These are phyloP conservation scores for Botrytis tulipae DNA, from an alignment of 2,329 filamentous ascomycete species.

Conservation along the genomic window DNA sequence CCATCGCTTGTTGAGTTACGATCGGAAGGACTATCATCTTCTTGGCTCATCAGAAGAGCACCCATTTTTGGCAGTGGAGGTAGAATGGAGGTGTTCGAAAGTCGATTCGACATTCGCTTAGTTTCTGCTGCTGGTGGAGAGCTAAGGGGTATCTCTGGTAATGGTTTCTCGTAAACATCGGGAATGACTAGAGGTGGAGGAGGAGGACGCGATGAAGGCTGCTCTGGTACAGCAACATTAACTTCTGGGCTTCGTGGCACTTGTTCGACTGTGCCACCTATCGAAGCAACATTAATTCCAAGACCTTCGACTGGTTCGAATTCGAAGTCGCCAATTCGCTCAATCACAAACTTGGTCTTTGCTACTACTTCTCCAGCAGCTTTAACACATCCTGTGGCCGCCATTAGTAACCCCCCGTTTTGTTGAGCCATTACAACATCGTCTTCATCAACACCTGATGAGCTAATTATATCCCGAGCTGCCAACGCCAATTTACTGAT, in stretches of 20 bases:
- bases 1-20: slow-evolving; percentile 46
- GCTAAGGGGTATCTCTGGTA: slow-evolving; percentile 58
- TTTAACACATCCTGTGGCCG: slow-evolving; percentile 84
- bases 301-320: slow-evolving; percentile 56
- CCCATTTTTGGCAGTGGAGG: slow-evolving; percentile 58
- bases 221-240: slow-evolving; percentile 10
- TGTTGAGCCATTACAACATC: slow-evolving; percentile 80
- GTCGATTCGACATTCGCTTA: slow-evolving; percentile 42
- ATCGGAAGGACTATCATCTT: slow-evolving; percentile 51
- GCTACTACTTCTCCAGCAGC: slow-evolving; percentile 88
- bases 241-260: slow-evolving; percentile 31
- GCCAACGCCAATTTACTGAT: slow-evolving; percentile 79
- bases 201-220: slow-evolving; percentile 42
- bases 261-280: slow-evolving; percentile 38
- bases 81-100: slow-evolving; percentile 48
- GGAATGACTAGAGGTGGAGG: slow-evolving; percentile 48
- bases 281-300: slow-evolving; percentile 48
- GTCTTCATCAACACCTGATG: slow-evolving; percentile 63
- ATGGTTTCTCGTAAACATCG: slow-evolving; percentile 59
- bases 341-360: slow-evolving; percentile 80
- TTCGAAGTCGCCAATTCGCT: slow-evolving; percentile 88
- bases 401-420: slow-evolving; percentile 70
- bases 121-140: slow-evolving; percentile 37
- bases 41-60: slow-evolving; percentile 48
- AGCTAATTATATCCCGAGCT: slow-evolving; percentile 74